phyloP scores from a whole-genome alignment of 441 rosid species.

The Populus hybrid region DNA sequence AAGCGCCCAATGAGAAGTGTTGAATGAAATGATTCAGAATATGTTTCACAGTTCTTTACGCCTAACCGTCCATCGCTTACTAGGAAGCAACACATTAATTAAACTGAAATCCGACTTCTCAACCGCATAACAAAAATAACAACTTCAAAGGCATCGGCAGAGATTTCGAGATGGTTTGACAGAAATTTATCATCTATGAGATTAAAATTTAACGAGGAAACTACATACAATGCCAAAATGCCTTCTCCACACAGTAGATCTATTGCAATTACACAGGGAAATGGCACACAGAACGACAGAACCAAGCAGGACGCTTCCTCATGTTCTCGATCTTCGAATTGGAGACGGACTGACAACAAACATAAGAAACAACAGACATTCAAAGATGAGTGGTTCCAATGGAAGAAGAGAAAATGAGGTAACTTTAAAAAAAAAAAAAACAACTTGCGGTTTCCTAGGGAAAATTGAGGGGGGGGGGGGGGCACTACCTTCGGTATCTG shows the following conservation, averaged over 20 bases:
- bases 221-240: neutral
- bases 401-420: neutral
- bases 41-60: neutral
- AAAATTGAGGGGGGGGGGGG: neutral
- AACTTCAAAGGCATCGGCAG: neutral
- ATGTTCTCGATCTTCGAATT: conserved; percentile 49
- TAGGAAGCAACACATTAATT: neutral
- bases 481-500: conserved; percentile 59
- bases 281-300: neutral
- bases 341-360: conserved; percentile 56
- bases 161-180: neutral
- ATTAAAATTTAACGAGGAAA: neutral
- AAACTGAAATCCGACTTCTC: neutral
- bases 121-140: neutral
- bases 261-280: conserved; percentile 8
- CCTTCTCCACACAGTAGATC: conserved; percentile 1
- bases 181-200: neutral
- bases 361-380: neutral
- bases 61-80: neutral
- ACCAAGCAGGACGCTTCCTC: conserved; percentile 19
- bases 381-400: neutral
- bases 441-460: neutral
- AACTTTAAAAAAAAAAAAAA: too few species aligned
- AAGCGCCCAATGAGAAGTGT: neutral
- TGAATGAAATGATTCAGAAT: neutral